Evolutionary conservation across 768 basidiomycete species (phyloP), one percentile per base, ranked within the genome.

Genomic region (Podaxis mareebaensis): DNA sequence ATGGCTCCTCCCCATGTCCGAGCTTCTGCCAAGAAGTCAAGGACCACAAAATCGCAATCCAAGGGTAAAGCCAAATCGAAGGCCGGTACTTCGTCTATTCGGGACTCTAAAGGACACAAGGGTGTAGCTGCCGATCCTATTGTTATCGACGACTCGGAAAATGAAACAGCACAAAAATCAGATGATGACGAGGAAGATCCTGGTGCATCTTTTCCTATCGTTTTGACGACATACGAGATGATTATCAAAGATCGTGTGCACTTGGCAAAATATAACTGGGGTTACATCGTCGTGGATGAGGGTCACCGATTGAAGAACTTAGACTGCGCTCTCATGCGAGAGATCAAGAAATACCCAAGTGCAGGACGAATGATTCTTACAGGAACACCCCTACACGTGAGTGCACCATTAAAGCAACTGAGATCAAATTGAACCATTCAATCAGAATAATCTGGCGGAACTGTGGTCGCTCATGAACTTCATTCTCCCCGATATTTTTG

Each of bases 401-500:
- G 88, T 75, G 13, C 33, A 60, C 44, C 26, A 24, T 52, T 33
- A 53, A 56, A 7, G 7, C 42, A 56, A 42, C 36, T 62, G 39
- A 20, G 30, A 3, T 51, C 12, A 36, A 24, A 20, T 53, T 61
- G 52, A 60, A 8, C 12, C 49, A n/a, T n/a, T 24, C n/a, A n/a
- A 36, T 15, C 71, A 99, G 93, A 99, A 99, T 75, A 99, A 98
- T 70, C 82, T 99, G 2, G 84, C 90, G 4, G 97, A 99, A 72
- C 79, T 99, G 3, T 99, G 95, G 96, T 89, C 93, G 2, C 78
- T 99, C 17, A 86, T 99, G 36, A 97, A 97, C 72, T 99, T 98
- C 69, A 92, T 99, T 64, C 83, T 99, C 4, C 97, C 97, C 0
- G 90, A 95, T 67, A 88, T 99, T 58, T 98, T 99, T 72, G 85